phyloP scores from a whole-genome alignment of 352 stramenopile species.

The Phytopythium delawarense region DNA sequence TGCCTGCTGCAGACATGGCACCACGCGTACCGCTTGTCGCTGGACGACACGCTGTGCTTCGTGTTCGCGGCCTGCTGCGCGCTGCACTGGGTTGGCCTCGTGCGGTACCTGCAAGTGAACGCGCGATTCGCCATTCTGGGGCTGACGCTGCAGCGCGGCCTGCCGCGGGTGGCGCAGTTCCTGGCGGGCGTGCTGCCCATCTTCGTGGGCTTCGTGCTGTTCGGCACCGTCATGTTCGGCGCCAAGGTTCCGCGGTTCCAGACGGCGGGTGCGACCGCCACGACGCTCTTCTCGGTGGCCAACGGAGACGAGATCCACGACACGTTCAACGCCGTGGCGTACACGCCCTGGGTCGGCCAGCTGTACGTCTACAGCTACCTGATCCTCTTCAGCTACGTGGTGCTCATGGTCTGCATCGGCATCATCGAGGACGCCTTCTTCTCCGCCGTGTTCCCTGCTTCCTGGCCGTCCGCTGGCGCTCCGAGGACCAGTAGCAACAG shows the following conservation, averaged over 20 bases:
- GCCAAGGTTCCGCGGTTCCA: slow-evolving; percentile 77
- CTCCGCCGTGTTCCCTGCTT: slow-evolving; percentile 64
- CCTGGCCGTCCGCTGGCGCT: slow-evolving; percentile 26
- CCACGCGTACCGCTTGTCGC: slow-evolving; percentile 45
- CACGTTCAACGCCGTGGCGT: slow-evolving; percentile 72
- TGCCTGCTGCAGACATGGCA: slow-evolving; percentile 51
- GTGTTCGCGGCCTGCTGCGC: slow-evolving; percentile 63
- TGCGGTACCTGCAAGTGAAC: slow-evolving; percentile 72
- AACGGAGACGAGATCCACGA: slow-evolving; percentile 88
- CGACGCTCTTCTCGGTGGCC: slow-evolving; percentile 80
- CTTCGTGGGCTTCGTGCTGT: slow-evolving; percentile 83
- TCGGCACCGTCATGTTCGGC: slow-evolving; percentile 85
- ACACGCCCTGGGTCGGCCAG: slow-evolving; percentile 70
- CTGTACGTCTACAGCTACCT: slow-evolving; percentile 87
- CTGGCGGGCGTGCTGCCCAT: slow-evolving; percentile 80
- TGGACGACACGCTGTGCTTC: slow-evolving; percentile 53
- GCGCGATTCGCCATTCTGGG: slow-evolving; percentile 72
- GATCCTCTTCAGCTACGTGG: slow-evolving; percentile 87
- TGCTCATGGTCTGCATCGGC: slow-evolving; percentile 87
- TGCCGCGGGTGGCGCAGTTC: slow-evolving; percentile 75
- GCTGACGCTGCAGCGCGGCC: slow-evolving; percentile 57
- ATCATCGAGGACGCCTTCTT: slow-evolving; percentile 90
- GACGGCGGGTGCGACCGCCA: slow-evolving; percentile 51
- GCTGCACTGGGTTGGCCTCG: slow-evolving; percentile 70
- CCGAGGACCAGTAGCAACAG: neutral